Conservation (phyloP, 2,329 filamentous ascomycete genomes). For the Coleophoma crateriformis region DNA sequence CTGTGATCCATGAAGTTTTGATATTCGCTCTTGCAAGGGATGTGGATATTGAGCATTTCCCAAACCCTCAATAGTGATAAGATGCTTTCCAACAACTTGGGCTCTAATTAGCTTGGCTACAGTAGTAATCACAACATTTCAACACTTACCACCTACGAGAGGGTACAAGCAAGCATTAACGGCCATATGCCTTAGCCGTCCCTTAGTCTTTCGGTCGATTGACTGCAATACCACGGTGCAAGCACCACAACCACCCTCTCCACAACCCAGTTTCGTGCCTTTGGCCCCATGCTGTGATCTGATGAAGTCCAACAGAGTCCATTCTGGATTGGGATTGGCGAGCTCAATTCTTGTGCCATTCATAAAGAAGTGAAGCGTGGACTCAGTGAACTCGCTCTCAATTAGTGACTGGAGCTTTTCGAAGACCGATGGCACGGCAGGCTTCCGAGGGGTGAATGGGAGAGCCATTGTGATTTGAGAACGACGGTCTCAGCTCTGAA, state of each 20-base stretch:
- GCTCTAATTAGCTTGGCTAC: too few species aligned
- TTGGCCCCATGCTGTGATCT: constrained; percentile 73
- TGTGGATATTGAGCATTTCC: constrained; percentile 80
- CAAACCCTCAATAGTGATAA: constrained; percentile 93
- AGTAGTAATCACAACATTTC: too few species aligned
- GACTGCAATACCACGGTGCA: constrained; percentile 93
- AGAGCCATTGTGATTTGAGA: constrained; percentile 2
- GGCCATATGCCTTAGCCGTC: constrained; percentile 82
- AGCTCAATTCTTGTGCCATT: constrained; percentile 85
- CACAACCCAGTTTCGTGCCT: constrained; percentile 91
- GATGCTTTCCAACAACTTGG: constrained; percentile 83
- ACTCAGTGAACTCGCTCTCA: constrained; percentile 12
- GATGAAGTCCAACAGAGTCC: constrained; percentile 86
- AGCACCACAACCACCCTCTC: constrained; percentile 90
- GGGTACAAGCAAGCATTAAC: constrained; percentile 78
- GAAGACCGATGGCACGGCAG: constrained; percentile 5
- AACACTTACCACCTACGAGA: constrained; percentile 15
- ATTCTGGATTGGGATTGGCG: constrained; percentile 83
- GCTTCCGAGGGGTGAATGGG: constrained; percentile 4
- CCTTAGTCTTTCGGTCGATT: constrained; percentile 59
- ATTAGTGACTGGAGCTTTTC: constrained; percentile 14
- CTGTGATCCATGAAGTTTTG: constrained; percentile 85
- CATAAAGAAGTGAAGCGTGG: constrained; percentile 78
- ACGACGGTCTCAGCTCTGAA: background rate
- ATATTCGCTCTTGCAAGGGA: constrained; percentile 83